Percentiles rank a stretch among this genome's conserved stretches.
Evolutionary conservation across 495 filamentous ascomycete species (phyloP).

Genomic region (Podospora appendiculata): DNA sequence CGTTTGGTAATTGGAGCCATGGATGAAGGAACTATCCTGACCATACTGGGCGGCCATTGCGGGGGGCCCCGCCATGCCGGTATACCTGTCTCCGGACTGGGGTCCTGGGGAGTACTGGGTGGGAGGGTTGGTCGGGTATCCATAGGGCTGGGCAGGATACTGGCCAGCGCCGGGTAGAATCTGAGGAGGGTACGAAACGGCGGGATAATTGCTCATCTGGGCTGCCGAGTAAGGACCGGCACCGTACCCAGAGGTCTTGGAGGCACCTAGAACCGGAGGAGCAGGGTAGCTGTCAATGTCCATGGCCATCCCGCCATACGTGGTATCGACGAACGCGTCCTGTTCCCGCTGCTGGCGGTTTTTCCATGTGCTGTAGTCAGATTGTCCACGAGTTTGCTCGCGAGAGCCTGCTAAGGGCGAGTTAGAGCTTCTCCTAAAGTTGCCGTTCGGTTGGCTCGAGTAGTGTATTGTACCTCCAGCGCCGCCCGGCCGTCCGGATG

Average conservation of each 20-base stretch:
- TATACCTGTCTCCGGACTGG: conserved; percentile 20
- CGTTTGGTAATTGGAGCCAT: conserved; percentile 17
- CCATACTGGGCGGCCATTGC: conserved; percentile 10
- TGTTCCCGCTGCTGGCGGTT: conserved; percentile 15
- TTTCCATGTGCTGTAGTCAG: conserved; percentile 26
- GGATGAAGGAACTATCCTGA: conserved; percentile 15
- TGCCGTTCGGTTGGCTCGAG: conserved; percentile 43
- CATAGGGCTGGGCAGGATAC: conserved; percentile 12
- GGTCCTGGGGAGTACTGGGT: conserved; percentile 22
- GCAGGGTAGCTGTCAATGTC: conserved; percentile 20
- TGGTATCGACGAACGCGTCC: conserved; percentile 6
- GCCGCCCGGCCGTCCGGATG: conserved; percentile 33
- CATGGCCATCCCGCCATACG: conserved; percentile 16
- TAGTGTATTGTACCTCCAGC: conserved; percentile 48
- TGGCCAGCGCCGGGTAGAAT: conserved; percentile 6
- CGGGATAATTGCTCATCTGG: conserved; percentile 10
- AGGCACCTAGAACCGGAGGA: background rate
- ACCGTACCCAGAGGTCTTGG: conserved; percentile 7
- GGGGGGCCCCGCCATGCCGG: conserved; percentile 14
- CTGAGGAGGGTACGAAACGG: conserved; percentile 16
- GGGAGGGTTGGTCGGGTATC: conserved; percentile 14
- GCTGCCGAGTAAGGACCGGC: conserved; percentile 12
- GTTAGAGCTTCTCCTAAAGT: conserved; percentile 50
- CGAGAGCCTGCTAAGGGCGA: conserved; percentile 38
- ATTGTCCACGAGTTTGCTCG: conserved; percentile 18